Percentiles rank a stretch among this genome's conserved stretches.
phyloP scores from a whole-genome alignment of 1,139 yeast species.

The Candida smagusa region DNA sequence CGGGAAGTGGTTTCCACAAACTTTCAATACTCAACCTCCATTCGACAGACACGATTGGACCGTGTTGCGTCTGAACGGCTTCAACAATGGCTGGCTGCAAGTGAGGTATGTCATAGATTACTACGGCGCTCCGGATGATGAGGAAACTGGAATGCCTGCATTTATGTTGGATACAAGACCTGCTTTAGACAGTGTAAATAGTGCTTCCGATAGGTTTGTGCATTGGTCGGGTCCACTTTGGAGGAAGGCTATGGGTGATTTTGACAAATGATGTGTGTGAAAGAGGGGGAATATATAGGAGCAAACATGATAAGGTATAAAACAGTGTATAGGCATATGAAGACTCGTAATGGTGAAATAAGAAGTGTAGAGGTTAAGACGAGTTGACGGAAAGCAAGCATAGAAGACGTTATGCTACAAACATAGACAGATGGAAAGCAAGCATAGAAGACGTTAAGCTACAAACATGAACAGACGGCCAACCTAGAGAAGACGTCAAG shows the following conservation, averaged over 20 bases:
- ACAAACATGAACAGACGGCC: too few relatives aligned
- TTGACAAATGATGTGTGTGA: too few relatives aligned
- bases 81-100: conserved; percentile 44
- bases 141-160: conserved; percentile 81
- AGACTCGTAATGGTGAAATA: too few relatives aligned
- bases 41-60: conserved; percentile 99
- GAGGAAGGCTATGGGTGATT: conserved; percentile 46
- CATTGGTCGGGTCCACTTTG: conserved; percentile 48
- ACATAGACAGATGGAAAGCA: too few relatives aligned
- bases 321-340: too few relatives aligned
- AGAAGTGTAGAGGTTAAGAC: too few relatives aligned
- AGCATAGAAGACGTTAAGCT: too few relatives aligned
- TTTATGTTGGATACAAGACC: conserved; percentile 94
- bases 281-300: too few relatives aligned
- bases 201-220: conserved; percentile 62
- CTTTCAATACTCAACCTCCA: conserved; percentile 78
- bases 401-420: too few relatives aligned
- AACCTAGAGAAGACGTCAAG: too few relatives aligned
- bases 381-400: too few relatives aligned
- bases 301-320: too few relatives aligned
- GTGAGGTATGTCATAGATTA: conserved; percentile 92
- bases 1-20: conserved; percentile 68
- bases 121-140: conserved; percentile 90
- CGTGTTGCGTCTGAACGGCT: conserved; percentile 66
- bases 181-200: conserved; percentile 69